phyloP scores from a whole-genome alignment of 2,329 filamentous ascomycete genomes.

The Xylaria sp. region DNA sequence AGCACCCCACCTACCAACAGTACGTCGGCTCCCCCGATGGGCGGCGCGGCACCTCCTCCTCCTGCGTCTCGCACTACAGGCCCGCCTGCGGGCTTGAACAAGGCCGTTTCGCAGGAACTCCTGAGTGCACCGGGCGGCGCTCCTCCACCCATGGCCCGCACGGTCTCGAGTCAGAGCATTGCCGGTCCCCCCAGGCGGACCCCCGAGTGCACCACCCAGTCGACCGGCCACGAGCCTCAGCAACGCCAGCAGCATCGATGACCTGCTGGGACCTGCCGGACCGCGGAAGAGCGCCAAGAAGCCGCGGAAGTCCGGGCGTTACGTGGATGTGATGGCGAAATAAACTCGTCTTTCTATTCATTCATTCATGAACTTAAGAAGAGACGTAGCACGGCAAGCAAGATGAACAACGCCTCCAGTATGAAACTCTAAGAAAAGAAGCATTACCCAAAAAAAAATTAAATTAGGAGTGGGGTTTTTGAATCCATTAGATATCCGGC shows the following conservation, averaged over 20 bases:
- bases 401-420: not conserved
- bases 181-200: slow-evolving; percentile 30
- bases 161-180: slow-evolving; percentile 43
- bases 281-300: slow-evolving; percentile 65
- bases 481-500: not conserved
- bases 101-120: slow-evolving; percentile 35
- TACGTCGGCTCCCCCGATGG: slow-evolving; percentile 29
- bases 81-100: slow-evolving; percentile 31
- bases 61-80: slow-evolving; percentile 19
- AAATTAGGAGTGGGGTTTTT: not conserved
- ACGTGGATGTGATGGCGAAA: slow-evolving; percentile 94
- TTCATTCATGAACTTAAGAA: not conserved
- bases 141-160: slow-evolving; percentile 42
- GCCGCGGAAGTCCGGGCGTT: slow-evolving; percentile 76
- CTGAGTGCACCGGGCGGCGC: slow-evolving; percentile 27
- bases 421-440: slow-evolving; percentile 7
- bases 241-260: slow-evolving; percentile 91
- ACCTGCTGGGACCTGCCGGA: slow-evolving; percentile 71
- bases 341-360: slow-evolving; percentile 24
- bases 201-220: slow-evolving; percentile 52
- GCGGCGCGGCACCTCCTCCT: slow-evolving; percentile 22
- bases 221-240: slow-evolving; percentile 77
- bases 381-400: not conserved
- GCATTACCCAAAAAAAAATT: not conserved
- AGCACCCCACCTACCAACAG: slow-evolving; percentile 47